Conservation (phyloP, 2,329 filamentous ascomycete genomes). For the Leptographium galeiforme region DNA sequence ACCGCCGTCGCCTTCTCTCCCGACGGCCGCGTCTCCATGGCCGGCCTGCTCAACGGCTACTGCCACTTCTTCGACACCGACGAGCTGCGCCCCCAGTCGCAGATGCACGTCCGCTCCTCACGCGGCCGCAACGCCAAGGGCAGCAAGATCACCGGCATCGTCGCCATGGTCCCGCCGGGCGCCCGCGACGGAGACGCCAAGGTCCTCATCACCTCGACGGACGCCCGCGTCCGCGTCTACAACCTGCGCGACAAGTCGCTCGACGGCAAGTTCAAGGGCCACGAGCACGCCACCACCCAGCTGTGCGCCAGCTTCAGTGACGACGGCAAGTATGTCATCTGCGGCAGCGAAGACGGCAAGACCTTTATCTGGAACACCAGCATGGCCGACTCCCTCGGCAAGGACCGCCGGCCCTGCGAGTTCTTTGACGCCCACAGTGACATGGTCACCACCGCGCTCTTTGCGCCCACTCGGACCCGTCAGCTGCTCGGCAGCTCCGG, state of each 20-base stretch:
- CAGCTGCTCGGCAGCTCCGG: conserved; percentile 67
- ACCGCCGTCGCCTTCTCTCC: conserved; percentile 90
- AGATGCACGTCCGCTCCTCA: conserved; percentile 87
- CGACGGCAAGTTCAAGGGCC: conserved; percentile 81
- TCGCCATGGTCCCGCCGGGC: conserved; percentile 28
- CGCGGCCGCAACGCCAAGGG: conserved; percentile 89
- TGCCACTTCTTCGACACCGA: conserved; percentile 91
- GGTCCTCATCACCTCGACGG: conserved; percentile 84
- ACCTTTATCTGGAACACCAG: conserved; percentile 81
- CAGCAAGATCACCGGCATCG: conserved; percentile 93
- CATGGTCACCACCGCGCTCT: conserved; percentile 77
- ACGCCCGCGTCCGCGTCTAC: conserved; percentile 83
- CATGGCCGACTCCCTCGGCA: conserved; percentile 45
- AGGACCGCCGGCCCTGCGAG: conserved; percentile 73
- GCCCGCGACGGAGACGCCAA: conserved; percentile 49
- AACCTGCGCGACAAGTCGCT: conserved; percentile 72
- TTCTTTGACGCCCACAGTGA: conserved; percentile 82
- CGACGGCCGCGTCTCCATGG: conserved; percentile 79
- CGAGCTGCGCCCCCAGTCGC: conserved; percentile 67
- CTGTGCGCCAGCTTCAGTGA: conserved; percentile 84
- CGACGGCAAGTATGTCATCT: conserved; percentile 74
- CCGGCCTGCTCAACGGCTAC: conserved; percentile 71
- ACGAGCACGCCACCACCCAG: conserved; percentile 81
- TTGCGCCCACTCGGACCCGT: conserved; percentile 68
- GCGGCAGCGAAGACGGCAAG: conserved; percentile 82